phyloP scores from a whole-genome alignment of 2,329 filamentous ascomycete species.

The Lachnellula occidentalis region DNA sequence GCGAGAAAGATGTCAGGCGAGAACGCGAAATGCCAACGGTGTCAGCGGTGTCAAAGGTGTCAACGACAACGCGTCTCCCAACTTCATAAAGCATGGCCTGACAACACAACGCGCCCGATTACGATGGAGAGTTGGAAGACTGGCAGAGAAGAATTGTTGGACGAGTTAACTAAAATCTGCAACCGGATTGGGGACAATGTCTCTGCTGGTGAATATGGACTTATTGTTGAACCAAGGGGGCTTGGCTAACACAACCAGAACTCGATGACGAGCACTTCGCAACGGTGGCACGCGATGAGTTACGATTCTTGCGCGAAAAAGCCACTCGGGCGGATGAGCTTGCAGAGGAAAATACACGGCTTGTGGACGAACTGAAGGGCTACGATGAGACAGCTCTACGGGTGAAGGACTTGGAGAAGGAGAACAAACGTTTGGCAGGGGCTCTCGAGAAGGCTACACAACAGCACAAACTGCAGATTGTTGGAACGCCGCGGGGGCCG shows the following conservation, averaged over 20 bases:
- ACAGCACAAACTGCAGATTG: constrained; percentile 2
- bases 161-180: constrained; percentile 20
- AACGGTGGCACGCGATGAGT: constrained; percentile 15
- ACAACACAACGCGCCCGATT: not conserved
- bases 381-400: constrained; percentile 6
- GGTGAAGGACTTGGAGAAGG: constrained; percentile 19
- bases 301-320: constrained; percentile 11
- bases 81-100: not conserved
- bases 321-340: constrained; percentile 12
- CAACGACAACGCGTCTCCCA: not conserved
- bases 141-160: constrained; percentile 20
- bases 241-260: constrained; percentile 10
- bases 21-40: not conserved
- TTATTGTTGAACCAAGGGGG: not conserved
- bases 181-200: constrained; percentile 20
- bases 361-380: constrained; percentile 19
- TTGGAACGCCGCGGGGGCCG: not conserved
- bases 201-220: constrained; percentile 13
- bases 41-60: too few species aligned
- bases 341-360: constrained; percentile 11
- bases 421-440: constrained; percentile 20
- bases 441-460: constrained; percentile 13
- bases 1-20: not conserved
- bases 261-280: constrained; percentile 13
- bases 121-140: constrained; percentile 27